These are phyloP conservation scores for Cadophora sp. DNA, from an alignment of 2,329 filamentous ascomycete species.

Conservation along the genomic window DNA sequence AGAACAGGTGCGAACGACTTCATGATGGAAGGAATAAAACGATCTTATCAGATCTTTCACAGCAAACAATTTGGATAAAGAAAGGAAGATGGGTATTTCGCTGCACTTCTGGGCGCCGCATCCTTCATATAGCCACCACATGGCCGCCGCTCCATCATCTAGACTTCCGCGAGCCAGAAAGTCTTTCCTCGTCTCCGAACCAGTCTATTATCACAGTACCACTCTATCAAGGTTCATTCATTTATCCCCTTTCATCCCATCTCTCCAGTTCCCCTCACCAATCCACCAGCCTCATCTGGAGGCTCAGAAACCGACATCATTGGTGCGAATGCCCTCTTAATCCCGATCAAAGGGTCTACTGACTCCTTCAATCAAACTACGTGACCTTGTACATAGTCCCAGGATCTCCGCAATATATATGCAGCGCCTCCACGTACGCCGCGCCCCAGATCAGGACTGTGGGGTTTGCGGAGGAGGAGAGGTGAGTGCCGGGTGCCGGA, in stretches of 20 bases:
- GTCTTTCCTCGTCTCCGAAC: neutral
- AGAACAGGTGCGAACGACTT: slow-evolving; percentile 27
- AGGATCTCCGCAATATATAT: slow-evolving; percentile 21
- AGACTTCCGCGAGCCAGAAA: neutral
- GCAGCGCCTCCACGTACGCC: slow-evolving; percentile 19
- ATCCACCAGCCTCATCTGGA: neutral
- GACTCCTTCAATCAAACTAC: slow-evolving; percentile 12
- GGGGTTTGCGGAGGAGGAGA: slow-evolving; percentile 12
- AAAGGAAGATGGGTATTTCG: neutral
- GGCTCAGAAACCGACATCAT: neutral
- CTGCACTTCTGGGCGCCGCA: neutral
- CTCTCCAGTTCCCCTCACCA: neutral
- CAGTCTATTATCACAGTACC: neutral
- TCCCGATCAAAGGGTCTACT: slow-evolving; percentile 8
- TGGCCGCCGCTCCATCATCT: neutral
- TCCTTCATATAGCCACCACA: slow-evolving; percentile 14
- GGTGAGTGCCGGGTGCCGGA: slow-evolving; percentile 17
- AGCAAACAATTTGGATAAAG: slow-evolving; percentile 13
- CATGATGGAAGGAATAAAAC: slow-evolving; percentile 20
- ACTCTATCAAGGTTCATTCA: neutral
- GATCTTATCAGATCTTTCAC: neutral
- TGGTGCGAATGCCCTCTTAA: slow-evolving; percentile 5
- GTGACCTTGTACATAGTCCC: slow-evolving; percentile 12
- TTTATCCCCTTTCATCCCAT: slow-evolving; percentile 12
- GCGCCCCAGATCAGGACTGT: slow-evolving; percentile 16